Conservation (phyloP, 1,284 basidiomycete species). For the Somion occarium region DNA sequence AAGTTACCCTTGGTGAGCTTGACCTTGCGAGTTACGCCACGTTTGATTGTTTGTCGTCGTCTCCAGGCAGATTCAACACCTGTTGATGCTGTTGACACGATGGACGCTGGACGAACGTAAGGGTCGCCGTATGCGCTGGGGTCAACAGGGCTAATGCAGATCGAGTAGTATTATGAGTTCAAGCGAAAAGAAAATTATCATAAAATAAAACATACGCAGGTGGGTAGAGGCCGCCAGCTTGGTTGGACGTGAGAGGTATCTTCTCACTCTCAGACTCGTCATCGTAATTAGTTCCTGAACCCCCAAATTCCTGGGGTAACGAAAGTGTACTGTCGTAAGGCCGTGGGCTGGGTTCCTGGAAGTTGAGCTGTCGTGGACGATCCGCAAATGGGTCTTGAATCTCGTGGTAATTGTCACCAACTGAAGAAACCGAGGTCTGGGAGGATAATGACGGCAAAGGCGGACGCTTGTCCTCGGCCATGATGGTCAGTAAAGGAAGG, state of each 20-base stretch:
- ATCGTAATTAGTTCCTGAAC: constrained; percentile 35
- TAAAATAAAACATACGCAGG: constrained; percentile 45
- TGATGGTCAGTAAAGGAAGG: constrained; percentile 19
- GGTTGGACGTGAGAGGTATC: constrained; percentile 57
- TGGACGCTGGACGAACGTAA: constrained; percentile 58
- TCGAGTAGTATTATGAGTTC: constrained; percentile 6
- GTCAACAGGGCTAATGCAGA: constrained; percentile 45
- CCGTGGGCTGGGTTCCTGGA: constrained; percentile 46
- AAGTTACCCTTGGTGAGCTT: constrained; percentile 92
- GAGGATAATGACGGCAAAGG: constrained; percentile 37
- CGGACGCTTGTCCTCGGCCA: constrained; percentile 45
- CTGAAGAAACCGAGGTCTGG: constrained; percentile 24
- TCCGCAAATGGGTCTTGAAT: constrained; percentile 70
- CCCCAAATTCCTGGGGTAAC: constrained; percentile 50
- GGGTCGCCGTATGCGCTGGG: constrained; percentile 65
- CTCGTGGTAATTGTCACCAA: constrained; percentile 27
- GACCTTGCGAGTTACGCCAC: constrained; percentile 89
- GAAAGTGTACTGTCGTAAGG: constrained; percentile 49
- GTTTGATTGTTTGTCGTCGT: constrained; percentile 87
- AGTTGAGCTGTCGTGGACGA: constrained; percentile 53
- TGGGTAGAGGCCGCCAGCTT: constrained; percentile 62
- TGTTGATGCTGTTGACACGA: constrained; percentile 58
- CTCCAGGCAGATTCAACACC: constrained; percentile 76
- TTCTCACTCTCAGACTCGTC: constrained; percentile 70
- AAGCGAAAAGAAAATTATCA: not conserved